phyloP scores from a whole-genome alignment of 495 filamentous ascomycete genomes.

The Trichoderma erinaceum region DNA sequence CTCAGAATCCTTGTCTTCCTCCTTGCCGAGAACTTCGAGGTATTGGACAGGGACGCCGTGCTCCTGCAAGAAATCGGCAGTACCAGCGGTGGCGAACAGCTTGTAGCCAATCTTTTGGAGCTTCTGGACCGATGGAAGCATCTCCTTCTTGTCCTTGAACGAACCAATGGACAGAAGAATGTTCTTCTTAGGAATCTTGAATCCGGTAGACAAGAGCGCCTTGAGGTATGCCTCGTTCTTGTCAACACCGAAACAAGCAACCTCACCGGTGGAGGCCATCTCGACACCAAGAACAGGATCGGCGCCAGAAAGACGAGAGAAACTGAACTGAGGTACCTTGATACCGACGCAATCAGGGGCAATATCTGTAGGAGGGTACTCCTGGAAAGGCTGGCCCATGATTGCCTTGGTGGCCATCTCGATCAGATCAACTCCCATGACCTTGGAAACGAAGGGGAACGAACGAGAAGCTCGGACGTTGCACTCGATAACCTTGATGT shows the following conservation, averaged over 20 bases:
- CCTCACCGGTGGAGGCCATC: slow-evolving; percentile 98
- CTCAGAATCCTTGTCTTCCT: slow-evolving; percentile 77
- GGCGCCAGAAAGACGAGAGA: slow-evolving; percentile 91
- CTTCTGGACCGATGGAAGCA: slow-evolving; percentile 87
- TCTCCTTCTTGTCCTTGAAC: slow-evolving; percentile 95
- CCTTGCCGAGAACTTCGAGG: slow-evolving; percentile 70
- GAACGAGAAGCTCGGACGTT: slow-evolving; percentile 94
- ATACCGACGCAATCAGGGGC: slow-evolving; percentile 85
- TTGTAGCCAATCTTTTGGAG: slow-evolving; percentile 85
- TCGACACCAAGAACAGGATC: slow-evolving; percentile 96
- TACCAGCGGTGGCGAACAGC: slow-evolving; percentile 91
- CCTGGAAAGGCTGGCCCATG: slow-evolving; percentile 71
- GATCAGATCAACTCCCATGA: slow-evolving; percentile 96
- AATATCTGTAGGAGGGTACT: slow-evolving; percentile 71
- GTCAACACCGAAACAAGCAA: slow-evolving; percentile 90
- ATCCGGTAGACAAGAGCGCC: slow-evolving; percentile 88
- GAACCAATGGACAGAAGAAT: slow-evolving; percentile 93
- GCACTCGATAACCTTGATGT: slow-evolving; percentile 99
- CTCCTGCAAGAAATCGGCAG: slow-evolving; percentile 90
- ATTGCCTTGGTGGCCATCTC: slow-evolving; percentile 99
- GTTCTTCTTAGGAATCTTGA: slow-evolving; percentile 94
- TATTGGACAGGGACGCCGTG: slow-evolving; percentile 86
- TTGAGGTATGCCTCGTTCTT: slow-evolving; percentile 98
- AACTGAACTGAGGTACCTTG: slow-evolving; percentile 98
- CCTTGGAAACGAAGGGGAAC: slow-evolving; percentile 97